A percentile compares a stretch with the other conserved stretches of the same genome.
These are phyloP conservation scores for Lignosus rhinocerotis DNA, from an alignment of 1,284 basidiomycete genomes.

Conservation along the genomic window DNA sequence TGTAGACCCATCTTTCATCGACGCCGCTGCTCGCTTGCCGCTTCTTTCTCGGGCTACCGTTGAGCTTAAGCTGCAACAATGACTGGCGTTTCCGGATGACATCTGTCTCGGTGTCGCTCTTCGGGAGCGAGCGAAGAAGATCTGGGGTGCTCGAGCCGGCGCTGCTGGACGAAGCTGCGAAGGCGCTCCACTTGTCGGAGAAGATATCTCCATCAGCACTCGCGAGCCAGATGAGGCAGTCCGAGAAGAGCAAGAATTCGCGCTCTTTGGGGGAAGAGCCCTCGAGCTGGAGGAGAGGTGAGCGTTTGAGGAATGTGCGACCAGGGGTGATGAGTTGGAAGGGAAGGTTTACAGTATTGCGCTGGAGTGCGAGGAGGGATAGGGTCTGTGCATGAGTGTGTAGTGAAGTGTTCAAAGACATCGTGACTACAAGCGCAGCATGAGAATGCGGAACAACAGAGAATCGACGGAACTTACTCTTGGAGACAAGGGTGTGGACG, in stretches of 20 bases:
- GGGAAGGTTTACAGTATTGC: slow-evolving; percentile 70
- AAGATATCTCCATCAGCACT: slow-evolving; percentile 40
- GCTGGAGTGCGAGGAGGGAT: slow-evolving; percentile 73
- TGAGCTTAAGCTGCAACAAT: slow-evolving; percentile 26
- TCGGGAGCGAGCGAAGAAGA: slow-evolving; percentile 51
- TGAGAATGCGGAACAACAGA: not conserved
- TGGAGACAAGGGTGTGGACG: slow-evolving; percentile 68
- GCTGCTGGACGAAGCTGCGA: slow-evolving; percentile 13
- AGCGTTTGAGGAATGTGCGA: slow-evolving; percentile 72
- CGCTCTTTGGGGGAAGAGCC: slow-evolving; percentile 54
- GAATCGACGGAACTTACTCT: slow-evolving; percentile 49
- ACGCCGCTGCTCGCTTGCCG: slow-evolving; percentile 41
- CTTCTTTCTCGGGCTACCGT: slow-evolving; percentile 37
- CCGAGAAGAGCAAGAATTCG: slow-evolving; percentile 81
- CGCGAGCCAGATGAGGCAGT: slow-evolving; percentile 80
- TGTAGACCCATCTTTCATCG: slow-evolving; percentile 70
- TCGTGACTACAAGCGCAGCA: slow-evolving; percentile 59
- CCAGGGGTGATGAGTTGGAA: slow-evolving; percentile 79
- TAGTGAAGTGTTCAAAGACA: slow-evolving; percentile 76
- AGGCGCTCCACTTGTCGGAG: slow-evolving; percentile 30
- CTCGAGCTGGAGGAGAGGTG: slow-evolving; percentile 58
- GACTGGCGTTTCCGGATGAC: slow-evolving; percentile 25
- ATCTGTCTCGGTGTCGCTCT: slow-evolving; percentile 56
- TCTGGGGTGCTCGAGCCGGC: slow-evolving; percentile 31
- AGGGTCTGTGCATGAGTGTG: slow-evolving; percentile 76